Conservation (phyloP, 192 early-diverging fungal species). For the Anaeromyces robustus region DNA sequence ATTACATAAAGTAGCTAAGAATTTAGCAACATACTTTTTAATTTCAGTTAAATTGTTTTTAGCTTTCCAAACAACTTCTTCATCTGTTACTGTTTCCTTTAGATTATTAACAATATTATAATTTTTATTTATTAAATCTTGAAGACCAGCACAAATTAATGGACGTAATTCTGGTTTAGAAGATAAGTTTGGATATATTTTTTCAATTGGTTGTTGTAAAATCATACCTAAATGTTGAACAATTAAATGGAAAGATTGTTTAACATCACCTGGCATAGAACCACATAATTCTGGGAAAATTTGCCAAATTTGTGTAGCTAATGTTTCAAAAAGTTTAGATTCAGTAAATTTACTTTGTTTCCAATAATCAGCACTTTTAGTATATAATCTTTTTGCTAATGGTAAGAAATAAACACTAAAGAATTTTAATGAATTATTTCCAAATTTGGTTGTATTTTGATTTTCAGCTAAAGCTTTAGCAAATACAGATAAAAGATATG, state of each 20-base stretch:
- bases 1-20: slow-evolving; percentile 31
- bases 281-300: slow-evolving; percentile 68
- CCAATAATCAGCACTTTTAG: slow-evolving; percentile 39
- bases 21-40: slow-evolving; percentile 14
- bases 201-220: slow-evolving; percentile 24
- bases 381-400: slow-evolving; percentile 52
- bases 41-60: slow-evolving; percentile 11
- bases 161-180: slow-evolving; percentile 60
- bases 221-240: slow-evolving; percentile 61
- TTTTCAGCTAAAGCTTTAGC: slow-evolving; percentile 50
- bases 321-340: slow-evolving; percentile 80
- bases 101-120: background rate
- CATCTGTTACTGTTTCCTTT: slow-evolving; percentile 1
- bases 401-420: slow-evolving; percentile 60
- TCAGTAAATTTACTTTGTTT: slow-evolving; percentile 19
- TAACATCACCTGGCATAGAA: slow-evolving; percentile 61
- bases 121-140: slow-evolving; percentile 28
- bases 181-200: slow-evolving; percentile 14
- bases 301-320: slow-evolving; percentile 77
- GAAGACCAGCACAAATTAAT: slow-evolving; percentile 56
- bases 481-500: slow-evolving; percentile 80
- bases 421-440: slow-evolving; percentile 28
- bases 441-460: slow-evolving; percentile 5
- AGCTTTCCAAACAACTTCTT: slow-evolving; percentile 2
- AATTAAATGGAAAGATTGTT: slow-evolving; percentile 16